Evolutionary conservation across 2,329 filamentous ascomycete genomes (phyloP).

Genomic region (Clonostachys byssicola): DNA sequence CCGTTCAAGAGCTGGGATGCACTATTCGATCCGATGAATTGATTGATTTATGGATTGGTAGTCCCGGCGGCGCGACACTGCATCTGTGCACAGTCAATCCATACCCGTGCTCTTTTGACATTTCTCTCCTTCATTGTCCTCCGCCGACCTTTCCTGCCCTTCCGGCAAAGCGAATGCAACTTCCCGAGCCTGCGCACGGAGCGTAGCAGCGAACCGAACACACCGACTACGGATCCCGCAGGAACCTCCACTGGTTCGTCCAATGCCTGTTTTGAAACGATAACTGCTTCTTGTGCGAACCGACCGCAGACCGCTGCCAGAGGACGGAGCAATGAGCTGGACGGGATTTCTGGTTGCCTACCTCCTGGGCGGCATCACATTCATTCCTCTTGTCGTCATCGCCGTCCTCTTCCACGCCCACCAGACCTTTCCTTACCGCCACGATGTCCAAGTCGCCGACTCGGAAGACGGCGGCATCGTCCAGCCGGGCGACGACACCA

Average conservation of each 20-base stretch:
- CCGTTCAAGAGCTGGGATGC: too few species aligned
- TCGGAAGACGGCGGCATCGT: slow-evolving; percentile 34
- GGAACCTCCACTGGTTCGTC: background rate
- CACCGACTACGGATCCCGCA: background rate
- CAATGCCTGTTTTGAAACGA: background rate
- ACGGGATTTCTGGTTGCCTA: slow-evolving; percentile 68
- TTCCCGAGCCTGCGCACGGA: too few species aligned
- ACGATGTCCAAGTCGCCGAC: slow-evolving; percentile 4
- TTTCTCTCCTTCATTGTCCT: background rate
- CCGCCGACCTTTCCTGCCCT: background rate
- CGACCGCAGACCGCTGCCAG: background rate
- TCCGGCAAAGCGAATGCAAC: background rate
- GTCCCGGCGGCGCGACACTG: too few species aligned
- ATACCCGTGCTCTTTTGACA: background rate
- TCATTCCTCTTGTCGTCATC: slow-evolving; percentile 68
- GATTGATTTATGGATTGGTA: too few species aligned
- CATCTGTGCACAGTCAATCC: background rate
- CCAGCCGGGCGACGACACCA: slow-evolving; percentile 60
- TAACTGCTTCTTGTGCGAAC: background rate
- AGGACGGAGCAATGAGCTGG: slow-evolving; percentile 38
- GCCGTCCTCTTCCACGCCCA: slow-evolving; percentile 63
- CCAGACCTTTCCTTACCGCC: slow-evolving; percentile 56
- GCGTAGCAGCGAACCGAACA: background rate
- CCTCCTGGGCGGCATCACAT: slow-evolving; percentile 81
- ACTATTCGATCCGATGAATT: too few species aligned